Conservation (phyloP, 2,329 filamentous ascomycete genomes). For the Escovopsis sp. region DNA sequence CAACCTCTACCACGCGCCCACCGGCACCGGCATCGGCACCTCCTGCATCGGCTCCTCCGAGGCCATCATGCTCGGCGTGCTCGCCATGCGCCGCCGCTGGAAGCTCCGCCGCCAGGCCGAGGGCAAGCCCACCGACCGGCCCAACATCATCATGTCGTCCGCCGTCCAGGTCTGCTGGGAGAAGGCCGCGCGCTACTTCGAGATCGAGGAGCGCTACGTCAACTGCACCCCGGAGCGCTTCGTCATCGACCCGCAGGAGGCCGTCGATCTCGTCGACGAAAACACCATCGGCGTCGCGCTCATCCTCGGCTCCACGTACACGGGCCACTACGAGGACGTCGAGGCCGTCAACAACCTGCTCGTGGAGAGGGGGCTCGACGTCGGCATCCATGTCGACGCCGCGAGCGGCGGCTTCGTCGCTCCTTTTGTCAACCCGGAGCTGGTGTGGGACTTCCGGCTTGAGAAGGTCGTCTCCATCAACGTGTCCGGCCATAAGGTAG, state of each 20-base stretch:
- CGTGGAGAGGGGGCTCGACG: conserved; percentile 56
- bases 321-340: conserved; percentile 87
- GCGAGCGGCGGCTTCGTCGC: conserved; percentile 87
- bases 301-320: conserved; percentile 88
- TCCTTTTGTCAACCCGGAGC: conserved; percentile 70
- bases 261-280: conserved; percentile 45
- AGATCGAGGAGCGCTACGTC: conserved; percentile 76
- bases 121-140: conserved; percentile 64
- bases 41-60: conserved; percentile 83
- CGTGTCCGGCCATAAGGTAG: conserved; percentile 73
- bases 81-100: conserved; percentile 95
- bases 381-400: conserved; percentile 86
- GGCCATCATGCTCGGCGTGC: conserved; percentile 65
- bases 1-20: conserved; percentile 69
- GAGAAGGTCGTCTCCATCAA: conserved; percentile 88
- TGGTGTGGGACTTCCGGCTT: conserved; percentile 86
- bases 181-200: conserved; percentile 79
- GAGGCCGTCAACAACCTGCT: conserved; percentile 85
- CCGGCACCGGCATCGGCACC: conserved; percentile 62
- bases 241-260: conserved; percentile 47
- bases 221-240: conserved; percentile 46
- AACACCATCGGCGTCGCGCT: conserved; percentile 81
- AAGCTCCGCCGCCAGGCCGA: conserved; percentile 70
- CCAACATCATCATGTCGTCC: conserved; percentile 91
- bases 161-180: conserved; percentile 97